These are phyloP conservation scores for Rhodotorula sp. DNA, from an alignment of 1,284 basidiomycete genomes.

Conservation along the genomic window DNA sequence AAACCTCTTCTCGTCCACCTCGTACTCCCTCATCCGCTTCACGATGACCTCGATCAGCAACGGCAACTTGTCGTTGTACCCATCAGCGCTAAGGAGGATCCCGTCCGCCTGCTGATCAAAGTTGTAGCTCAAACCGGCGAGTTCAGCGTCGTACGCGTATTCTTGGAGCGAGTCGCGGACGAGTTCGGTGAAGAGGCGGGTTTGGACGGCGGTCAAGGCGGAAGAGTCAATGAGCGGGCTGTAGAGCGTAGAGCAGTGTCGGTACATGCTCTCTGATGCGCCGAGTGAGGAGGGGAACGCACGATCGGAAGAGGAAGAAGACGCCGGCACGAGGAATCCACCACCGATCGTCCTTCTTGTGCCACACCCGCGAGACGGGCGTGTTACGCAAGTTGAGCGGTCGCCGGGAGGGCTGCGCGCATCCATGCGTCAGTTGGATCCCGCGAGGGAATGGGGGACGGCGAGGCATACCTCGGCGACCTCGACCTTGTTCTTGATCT, in stretches of 20 bases:
- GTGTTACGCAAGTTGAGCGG: slow-evolving; percentile 73
- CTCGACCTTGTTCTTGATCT: slow-evolving; percentile 68
- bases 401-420: slow-evolving; percentile 61
- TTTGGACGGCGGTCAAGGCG: slow-evolving; percentile 50
- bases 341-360: slow-evolving; percentile 94
- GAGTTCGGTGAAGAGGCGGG: slow-evolving; percentile 75
- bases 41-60: slow-evolving; percentile 75
- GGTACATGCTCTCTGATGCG: not conserved
- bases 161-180: slow-evolving; percentile 87
- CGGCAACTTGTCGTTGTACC: slow-evolving; percentile 92
- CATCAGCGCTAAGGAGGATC: slow-evolving; percentile 68
- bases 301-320: slow-evolving; percentile 71
- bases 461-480: slow-evolving; percentile 57
- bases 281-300: slow-evolving; percentile 33
- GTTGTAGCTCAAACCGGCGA: slow-evolving; percentile 82
- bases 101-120: slow-evolving; percentile 68
- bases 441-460: accelerated
- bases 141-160: slow-evolving; percentile 86
- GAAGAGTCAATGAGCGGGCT: slow-evolving; percentile 50
- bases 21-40: slow-evolving; percentile 66
- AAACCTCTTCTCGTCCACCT: slow-evolving; percentile 71
- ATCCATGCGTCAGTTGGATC: slow-evolving; percentile 15
- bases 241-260: not conserved
- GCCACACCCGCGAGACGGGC: slow-evolving; percentile 65
- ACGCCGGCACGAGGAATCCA: slow-evolving; percentile 84